Conservation (phyloP, 768 basidiomycete species). For the Boletus barrowsii region DNA sequence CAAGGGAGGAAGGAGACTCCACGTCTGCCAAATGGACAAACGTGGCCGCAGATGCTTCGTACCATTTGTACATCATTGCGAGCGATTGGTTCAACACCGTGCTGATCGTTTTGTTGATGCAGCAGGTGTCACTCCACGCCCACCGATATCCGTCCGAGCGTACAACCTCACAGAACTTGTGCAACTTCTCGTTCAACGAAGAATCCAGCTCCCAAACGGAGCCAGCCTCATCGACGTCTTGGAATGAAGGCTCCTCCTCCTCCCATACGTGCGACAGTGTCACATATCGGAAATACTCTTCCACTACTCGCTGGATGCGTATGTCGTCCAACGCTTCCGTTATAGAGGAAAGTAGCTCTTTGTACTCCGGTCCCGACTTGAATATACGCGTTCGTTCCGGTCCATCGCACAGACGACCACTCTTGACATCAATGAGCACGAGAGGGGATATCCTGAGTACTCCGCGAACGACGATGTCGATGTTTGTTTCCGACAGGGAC, state of each 20-base stretch:
- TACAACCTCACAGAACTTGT: conserved; percentile 5
- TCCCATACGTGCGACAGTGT: conserved; percentile 14
- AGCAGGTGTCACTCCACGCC: conserved; percentile 13
- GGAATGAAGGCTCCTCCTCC: conserved; percentile 6
- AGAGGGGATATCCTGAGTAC: background rate
- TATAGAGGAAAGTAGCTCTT: conserved; percentile 10
- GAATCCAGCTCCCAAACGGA: conserved; percentile 6
- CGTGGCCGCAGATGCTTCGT: conserved; percentile 3
- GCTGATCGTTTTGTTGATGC: conserved; percentile 11
- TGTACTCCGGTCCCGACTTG: background rate
- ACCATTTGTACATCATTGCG: conserved; percentile 14
- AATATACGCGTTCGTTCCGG: background rate
- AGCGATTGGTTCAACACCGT: conserved; percentile 7
- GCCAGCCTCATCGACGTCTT: conserved; percentile 2
- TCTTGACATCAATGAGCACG: background rate
- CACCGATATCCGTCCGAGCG: conserved; percentile 9
- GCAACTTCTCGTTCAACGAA: conserved; percentile 5
- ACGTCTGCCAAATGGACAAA: background rate
- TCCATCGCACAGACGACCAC: background rate
- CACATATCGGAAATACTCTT: conserved; percentile 8
- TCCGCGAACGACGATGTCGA: background rate
- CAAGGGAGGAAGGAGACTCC: background rate
- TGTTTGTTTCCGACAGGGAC: background rate
- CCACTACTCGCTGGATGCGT: background rate
- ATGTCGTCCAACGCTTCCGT: background rate